phyloP scores from a whole-genome alignment of 2,329 filamentous ascomycete genomes.

The Neonectria faginata region DNA sequence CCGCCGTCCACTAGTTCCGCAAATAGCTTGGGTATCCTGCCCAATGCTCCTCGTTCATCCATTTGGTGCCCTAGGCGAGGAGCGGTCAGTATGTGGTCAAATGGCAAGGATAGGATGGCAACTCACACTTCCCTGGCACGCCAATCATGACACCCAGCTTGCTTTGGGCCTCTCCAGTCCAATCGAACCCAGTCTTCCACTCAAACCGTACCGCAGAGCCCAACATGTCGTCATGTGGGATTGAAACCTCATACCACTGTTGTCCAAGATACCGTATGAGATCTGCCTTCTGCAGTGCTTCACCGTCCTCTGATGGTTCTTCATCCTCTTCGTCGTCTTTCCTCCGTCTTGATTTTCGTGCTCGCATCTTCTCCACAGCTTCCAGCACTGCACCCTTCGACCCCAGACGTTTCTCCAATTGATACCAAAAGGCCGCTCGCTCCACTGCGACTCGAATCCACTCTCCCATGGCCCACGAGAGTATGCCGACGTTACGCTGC shows the following conservation, averaged over 20 bases:
- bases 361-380: slow-evolving; percentile 40
- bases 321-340: slow-evolving; percentile 42
- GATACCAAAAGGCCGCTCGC: slow-evolving; percentile 72
- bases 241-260: slow-evolving; percentile 59
- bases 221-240: slow-evolving; percentile 49
- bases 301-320: slow-evolving; percentile 11
- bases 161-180: slow-evolving; percentile 77
- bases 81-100: slow-evolving; percentile 30
- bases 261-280: slow-evolving; percentile 67
- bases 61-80: slow-evolving; percentile 66
- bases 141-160: slow-evolving; percentile 65
- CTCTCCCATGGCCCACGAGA: slow-evolving; percentile 76
- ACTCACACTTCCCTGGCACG: slow-evolving; percentile 73
- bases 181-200: slow-evolving; percentile 76
- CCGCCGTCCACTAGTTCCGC: slow-evolving; percentile 66
- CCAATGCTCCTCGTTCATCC: slow-evolving; percentile 67
- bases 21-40: slow-evolving; percentile 71
- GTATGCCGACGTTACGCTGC: slow-evolving; percentile 67
- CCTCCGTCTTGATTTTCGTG: slow-evolving; percentile 40
- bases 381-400: slow-evolving; percentile 47
- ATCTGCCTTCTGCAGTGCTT: slow-evolving; percentile 51
- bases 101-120: not conserved
- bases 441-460: slow-evolving; percentile 72
- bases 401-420: slow-evolving; percentile 61
- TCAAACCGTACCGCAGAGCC: slow-evolving; percentile 63